Percentiles rank a stretch among this genome's conserved stretches.
Evolutionary conservation across 2,329 filamentous ascomycete genomes (phyloP).

Genomic region (Diaporthe batatas): DNA sequence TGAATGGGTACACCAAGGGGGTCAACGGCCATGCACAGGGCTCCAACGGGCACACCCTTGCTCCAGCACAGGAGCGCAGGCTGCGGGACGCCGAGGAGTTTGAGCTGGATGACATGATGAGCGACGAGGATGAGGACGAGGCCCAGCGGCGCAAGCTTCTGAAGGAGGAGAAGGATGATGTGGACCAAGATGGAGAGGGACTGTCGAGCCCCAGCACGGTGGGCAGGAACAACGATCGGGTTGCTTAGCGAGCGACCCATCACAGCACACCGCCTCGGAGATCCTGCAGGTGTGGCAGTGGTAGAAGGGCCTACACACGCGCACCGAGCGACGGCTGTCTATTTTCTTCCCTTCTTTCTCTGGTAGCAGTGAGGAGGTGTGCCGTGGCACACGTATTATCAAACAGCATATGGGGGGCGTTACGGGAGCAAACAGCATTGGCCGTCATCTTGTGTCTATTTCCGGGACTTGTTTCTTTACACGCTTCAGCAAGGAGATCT

Average conservation of each 20-base stretch:
- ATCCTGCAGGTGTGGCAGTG: too few relatives aligned
- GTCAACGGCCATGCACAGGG: constrained; percentile 51
- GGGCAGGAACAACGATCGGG: constrained; percentile 59
- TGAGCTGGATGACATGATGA: constrained; percentile 90
- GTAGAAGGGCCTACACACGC: neutral
- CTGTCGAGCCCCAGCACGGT: constrained; percentile 63
- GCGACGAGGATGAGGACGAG: constrained; percentile 77
- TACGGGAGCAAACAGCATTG: constrained; percentile 34
- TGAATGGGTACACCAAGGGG: constrained; percentile 52
- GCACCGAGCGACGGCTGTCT: neutral
- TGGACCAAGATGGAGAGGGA: constrained; percentile 44
- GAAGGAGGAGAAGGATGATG: constrained; percentile 51
- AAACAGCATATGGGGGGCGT: constrained; percentile 40
- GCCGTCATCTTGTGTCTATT: constrained; percentile 19
- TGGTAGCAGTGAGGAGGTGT: neutral
- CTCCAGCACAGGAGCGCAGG: constrained; percentile 63
- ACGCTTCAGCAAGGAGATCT: neutral
- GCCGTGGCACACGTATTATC: neutral
- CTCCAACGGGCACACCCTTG: constrained; percentile 15
- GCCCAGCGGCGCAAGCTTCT: constrained; percentile 55
- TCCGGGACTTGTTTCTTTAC: constrained; percentile 10
- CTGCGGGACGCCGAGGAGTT: constrained; percentile 91
- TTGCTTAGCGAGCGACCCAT: constrained; percentile 43
- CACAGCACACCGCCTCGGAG: neutral
- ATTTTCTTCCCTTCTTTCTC: neutral